A percentile compares a stretch with the other conserved stretches of the same genome.
phyloP scores from a whole-genome alignment of 2,329 filamentous ascomycete species.

The Alternaria ventricosa region DNA sequence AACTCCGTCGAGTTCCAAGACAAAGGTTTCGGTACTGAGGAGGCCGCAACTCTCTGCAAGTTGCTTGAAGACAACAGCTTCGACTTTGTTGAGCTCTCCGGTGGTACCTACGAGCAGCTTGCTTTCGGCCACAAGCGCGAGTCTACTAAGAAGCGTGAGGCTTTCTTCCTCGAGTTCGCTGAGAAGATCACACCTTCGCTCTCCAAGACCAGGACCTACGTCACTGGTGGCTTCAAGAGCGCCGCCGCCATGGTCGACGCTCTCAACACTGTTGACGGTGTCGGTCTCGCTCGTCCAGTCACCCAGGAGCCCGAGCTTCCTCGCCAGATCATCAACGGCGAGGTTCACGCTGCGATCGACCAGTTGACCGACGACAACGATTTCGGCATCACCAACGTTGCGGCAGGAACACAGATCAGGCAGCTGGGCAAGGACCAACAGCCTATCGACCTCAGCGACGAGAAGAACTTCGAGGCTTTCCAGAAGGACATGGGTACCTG shows the following conservation, averaged over 20 bases:
- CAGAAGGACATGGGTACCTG: slow-evolving; percentile 57
- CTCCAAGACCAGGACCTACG: slow-evolving; percentile 64
- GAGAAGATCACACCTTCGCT: slow-evolving; percentile 59
- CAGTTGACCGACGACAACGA: slow-evolving; percentile 58
- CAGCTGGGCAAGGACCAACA: slow-evolving; percentile 61
- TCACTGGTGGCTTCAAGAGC: slow-evolving; percentile 66
- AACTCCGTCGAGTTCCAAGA: slow-evolving; percentile 65
- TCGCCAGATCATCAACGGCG: slow-evolving; percentile 54
- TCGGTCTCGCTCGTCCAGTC: slow-evolving; percentile 64
- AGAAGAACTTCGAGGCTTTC: slow-evolving; percentile 58
- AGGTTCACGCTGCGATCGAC: slow-evolving; percentile 55
- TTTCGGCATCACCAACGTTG: slow-evolving; percentile 57
- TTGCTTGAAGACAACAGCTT: slow-evolving; percentile 59
- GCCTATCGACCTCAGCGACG: slow-evolving; percentile 59
- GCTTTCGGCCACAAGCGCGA: slow-evolving; percentile 62
- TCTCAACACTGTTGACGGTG: slow-evolving; percentile 63
- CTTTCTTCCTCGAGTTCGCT: slow-evolving; percentile 68
- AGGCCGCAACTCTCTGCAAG: slow-evolving; percentile 57
- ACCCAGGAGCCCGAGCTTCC: slow-evolving; percentile 59
- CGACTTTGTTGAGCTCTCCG: slow-evolving; percentile 65
- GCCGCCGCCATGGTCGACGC: slow-evolving; percentile 65
- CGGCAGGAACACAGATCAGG: slow-evolving; percentile 59
- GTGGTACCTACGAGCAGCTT: slow-evolving; percentile 65
- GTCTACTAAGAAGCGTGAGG: slow-evolving; percentile 62
- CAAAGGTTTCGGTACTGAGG: slow-evolving; percentile 59